These are phyloP conservation scores for Inga oerstediana DNA, from an alignment of 306 rosid genomes.

Conservation along the genomic window DNA sequence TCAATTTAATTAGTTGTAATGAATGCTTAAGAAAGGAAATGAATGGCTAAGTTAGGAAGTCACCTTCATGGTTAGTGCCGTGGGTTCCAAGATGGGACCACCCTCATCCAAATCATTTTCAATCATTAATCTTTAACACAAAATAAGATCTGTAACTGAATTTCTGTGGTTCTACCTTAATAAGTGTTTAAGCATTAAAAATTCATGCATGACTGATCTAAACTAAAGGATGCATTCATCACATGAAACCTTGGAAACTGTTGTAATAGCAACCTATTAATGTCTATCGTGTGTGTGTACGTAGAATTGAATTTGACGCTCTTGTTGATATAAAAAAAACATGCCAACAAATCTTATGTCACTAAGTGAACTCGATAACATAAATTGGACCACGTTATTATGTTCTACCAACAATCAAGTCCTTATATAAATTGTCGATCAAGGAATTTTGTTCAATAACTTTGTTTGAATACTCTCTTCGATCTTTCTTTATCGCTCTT, in stretches of 20 bases:
- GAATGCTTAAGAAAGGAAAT: not conserved
- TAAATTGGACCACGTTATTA: accelerated
- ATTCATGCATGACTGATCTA: not conserved
- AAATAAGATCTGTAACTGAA: not conserved
- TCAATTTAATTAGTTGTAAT: not conserved
- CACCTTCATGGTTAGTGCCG: conserved; percentile 33
- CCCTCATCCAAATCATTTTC: not conserved
- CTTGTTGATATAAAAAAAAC: not conserved
- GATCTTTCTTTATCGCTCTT: no score
- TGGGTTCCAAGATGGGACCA: conserved; percentile 33
- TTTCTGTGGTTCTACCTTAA: not conserved
- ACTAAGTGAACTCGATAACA: no score
- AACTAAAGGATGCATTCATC: not conserved
- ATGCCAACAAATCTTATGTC: no score
- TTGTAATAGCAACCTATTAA: not conserved
- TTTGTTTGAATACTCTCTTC: no score
- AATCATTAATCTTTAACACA: not conserved
- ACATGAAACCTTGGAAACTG: not conserved
- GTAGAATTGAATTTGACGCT: not conserved
- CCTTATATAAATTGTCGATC: no score
- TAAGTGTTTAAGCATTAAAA: not conserved
- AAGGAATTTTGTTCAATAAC: no score
- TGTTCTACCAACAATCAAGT: no score
- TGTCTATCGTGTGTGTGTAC: not conserved
- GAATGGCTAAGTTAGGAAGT: conserved; percentile 35